phyloP scores from a whole-genome alignment of 164 flowering plant genomes.

The Kingdonia uniflora region DNA sequence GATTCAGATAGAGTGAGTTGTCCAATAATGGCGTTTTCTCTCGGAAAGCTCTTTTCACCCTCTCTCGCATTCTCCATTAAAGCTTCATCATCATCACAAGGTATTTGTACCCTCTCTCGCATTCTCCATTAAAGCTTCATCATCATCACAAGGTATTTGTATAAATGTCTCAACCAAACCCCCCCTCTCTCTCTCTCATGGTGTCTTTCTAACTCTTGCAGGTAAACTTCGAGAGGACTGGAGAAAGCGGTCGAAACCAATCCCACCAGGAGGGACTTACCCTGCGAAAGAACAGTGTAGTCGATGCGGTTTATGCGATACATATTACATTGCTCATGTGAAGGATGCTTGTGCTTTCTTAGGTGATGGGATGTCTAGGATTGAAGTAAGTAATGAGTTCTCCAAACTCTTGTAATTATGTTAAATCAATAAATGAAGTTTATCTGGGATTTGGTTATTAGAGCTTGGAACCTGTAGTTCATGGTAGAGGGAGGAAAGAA shows the following conservation, averaged over 20 bases:
- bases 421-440: too few species aligned
- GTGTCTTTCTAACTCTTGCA: not conserved
- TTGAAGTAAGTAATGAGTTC: constrained; percentile 51
- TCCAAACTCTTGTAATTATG: too few species aligned
- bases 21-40: too few species aligned
- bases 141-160: constrained; percentile 1
- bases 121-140: not conserved
- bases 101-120: too few species aligned
- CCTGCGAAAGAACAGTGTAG: constrained; percentile 99
- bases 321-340: constrained; percentile 94
- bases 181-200: not conserved
- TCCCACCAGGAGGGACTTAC: constrained; percentile 87
- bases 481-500: constrained; percentile 79
- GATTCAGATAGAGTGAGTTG: too few species aligned
- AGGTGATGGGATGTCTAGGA: constrained; percentile 95
- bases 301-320: constrained; percentile 83
- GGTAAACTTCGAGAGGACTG: constrained; percentile 66
- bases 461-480: constrained; percentile 77
- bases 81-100: constrained; percentile 3
- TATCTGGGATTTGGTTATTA: too few species aligned
- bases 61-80: not conserved
- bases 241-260: constrained; percentile 74
- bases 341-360: constrained; percentile 94
- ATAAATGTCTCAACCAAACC: not conserved
- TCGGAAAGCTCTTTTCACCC: too few species aligned